phyloP scores from a whole-genome alignment of 73 alveolate genomes.

The Diophrys appendiculata region DNA sequence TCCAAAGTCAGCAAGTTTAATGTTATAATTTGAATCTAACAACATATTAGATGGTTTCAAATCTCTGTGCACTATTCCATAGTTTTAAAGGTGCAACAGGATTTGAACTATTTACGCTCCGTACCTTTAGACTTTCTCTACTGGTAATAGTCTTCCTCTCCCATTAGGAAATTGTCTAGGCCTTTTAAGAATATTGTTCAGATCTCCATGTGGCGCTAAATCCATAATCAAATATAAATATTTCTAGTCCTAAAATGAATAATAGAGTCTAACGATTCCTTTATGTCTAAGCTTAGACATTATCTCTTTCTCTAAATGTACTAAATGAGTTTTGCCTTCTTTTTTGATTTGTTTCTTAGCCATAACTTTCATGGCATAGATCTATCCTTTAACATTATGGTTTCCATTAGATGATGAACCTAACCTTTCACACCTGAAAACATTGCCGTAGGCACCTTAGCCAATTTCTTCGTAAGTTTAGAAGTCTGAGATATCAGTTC shows the following conservation, averaged over 20 bases:
- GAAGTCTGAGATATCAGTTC: slow-evolving; percentile 1
- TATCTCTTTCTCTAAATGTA: slow-evolving; percentile 10
- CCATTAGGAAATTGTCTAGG: neutral
- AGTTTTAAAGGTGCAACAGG: slow-evolving; percentile 17
- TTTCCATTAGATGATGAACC: neutral
- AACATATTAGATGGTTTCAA: slow-evolving; percentile 43
- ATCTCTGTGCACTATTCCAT: slow-evolving; percentile 41
- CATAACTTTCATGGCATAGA: neutral
- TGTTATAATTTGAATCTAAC: slow-evolving; percentile 24
- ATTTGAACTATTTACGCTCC: slow-evolving; percentile 15
- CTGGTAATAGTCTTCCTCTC: neutral
- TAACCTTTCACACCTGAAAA: neutral
- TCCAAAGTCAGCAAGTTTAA: slow-evolving; percentile 49
- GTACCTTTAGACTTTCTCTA: slow-evolving; percentile 10
- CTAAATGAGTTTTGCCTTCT: neutral
- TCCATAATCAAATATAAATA: neutral
- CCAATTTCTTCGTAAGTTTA: neutral
- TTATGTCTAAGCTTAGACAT: slow-evolving; percentile 1
- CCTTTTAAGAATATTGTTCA: neutral
- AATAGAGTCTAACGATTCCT: slow-evolving; percentile 1
- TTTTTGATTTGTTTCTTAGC: neutral
- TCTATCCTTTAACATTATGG: neutral
- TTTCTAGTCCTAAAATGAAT: slow-evolving; percentile 11
- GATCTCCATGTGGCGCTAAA: slow-evolving; percentile 7
- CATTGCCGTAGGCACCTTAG: neutral